phyloP scores from a whole-genome alignment of 2,329 filamentous ascomycete species.

The Dryadomyces sulphureus region DNA sequence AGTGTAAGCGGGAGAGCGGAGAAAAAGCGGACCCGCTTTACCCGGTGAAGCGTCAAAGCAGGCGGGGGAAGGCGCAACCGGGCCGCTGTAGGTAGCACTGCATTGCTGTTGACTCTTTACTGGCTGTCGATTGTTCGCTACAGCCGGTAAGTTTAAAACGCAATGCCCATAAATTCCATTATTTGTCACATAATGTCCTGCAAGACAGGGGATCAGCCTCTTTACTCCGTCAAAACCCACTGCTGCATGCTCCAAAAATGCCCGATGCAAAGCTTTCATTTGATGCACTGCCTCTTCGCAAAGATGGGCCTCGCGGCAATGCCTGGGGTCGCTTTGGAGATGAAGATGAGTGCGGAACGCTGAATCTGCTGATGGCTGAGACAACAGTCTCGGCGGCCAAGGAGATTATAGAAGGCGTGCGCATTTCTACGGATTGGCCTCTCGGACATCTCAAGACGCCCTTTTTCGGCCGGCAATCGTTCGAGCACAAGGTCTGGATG shows the following conservation, averaged over 20 bases:
- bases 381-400: slow-evolving; percentile 22
- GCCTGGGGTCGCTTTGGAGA: slow-evolving; percentile 29
- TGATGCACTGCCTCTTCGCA: slow-evolving; percentile 1
- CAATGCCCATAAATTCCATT: no score
- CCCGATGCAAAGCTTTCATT: not conserved
- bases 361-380: slow-evolving; percentile 29
- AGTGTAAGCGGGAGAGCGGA: not conserved
- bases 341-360: slow-evolving; percentile 25
- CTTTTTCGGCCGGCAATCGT: not conserved
- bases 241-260: not conserved
- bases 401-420: slow-evolving; percentile 25
- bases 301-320: slow-evolving; percentile 23
- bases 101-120: no score
- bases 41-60: not conserved
- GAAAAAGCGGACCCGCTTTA: not conserved
- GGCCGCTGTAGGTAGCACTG: no score
- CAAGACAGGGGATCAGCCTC: no score
- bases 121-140: no score
- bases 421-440: slow-evolving; percentile 23
- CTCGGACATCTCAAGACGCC: slow-evolving; percentile 2
- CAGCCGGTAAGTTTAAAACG: no score
- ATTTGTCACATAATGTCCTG: no score
- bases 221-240: no score
- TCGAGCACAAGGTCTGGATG: not conserved
- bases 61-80: not conserved